Conservation (phyloP, 2,329 filamentous ascomycete genomes). For the Aspergillus ibericus region DNA sequence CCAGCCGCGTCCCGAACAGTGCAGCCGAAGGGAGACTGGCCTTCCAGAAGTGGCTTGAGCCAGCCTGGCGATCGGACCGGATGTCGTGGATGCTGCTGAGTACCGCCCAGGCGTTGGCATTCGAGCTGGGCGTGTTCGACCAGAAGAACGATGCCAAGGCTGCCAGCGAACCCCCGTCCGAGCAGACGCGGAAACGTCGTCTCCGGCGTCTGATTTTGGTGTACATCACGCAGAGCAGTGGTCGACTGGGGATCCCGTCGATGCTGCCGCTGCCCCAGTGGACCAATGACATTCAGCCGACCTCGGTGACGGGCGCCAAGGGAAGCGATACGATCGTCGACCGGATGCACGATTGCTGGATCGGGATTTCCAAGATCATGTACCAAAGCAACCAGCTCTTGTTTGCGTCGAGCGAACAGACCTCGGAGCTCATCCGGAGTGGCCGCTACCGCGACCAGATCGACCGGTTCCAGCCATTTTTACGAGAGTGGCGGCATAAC, state of each 20-base stretch:
- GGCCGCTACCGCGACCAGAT: conserved; percentile 80
- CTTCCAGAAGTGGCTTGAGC: conserved; percentile 92
- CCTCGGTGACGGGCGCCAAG: conserved; percentile 28
- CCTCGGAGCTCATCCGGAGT: conserved; percentile 82
- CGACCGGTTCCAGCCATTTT: conserved; percentile 74
- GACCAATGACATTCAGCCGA: conserved; percentile 40
- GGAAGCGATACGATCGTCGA: conserved; percentile 49
- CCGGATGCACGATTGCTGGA: conserved; percentile 78
- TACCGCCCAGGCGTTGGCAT: conserved; percentile 83
- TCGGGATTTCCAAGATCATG: conserved; percentile 89
- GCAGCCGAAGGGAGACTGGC: conserved; percentile 76
- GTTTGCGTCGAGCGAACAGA: conserved; percentile 84
- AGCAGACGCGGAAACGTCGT: conserved; percentile 77
- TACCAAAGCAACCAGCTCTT: conserved; percentile 84
- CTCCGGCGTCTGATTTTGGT: conserved; percentile 85
- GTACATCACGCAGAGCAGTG: conserved; percentile 91
- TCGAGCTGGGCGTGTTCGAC: conserved; percentile 94
- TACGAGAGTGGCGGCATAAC: conserved; percentile 75
- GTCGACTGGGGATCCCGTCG: conserved; percentile 85
- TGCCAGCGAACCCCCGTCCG: conserved; percentile 50
- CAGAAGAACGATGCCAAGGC: conserved; percentile 72
- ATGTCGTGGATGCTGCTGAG: conserved; percentile 99
- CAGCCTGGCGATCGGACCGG: conserved; percentile 88
- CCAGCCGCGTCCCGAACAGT: conserved; percentile 50
- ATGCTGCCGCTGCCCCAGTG: conserved; percentile 70